Conservation (phyloP, 1,284 basidiomycete species). For the Rhodotorula glutinis region DNA sequence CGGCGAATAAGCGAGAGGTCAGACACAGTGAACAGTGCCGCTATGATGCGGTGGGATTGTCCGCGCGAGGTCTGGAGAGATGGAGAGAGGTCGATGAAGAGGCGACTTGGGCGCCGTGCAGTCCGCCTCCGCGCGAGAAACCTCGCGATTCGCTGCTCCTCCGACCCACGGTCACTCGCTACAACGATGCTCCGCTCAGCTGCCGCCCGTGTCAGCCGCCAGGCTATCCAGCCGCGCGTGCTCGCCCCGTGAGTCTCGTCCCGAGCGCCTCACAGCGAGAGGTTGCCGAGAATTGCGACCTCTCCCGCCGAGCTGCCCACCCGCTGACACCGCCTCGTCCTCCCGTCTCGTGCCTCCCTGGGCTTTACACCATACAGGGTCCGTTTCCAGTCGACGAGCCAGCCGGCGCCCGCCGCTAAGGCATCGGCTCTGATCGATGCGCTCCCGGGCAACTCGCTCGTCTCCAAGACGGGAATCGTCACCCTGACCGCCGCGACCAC, state of each 20-base stretch:
- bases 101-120: too few species aligned
- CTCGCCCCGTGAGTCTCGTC: conserved; percentile 17
- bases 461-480: conserved; percentile 89
- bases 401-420: conserved; percentile 67
- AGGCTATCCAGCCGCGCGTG: conserved; percentile 27
- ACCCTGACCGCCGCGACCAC: conserved; percentile 84
- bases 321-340: neutral
- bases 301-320: too few species aligned
- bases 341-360: too few species aligned
- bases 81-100: neutral
- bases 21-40: neutral
- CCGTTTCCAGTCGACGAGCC: conserved; percentile 31
- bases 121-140: too few species aligned
- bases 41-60: too few species aligned
- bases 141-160: neutral
- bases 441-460: conserved; percentile 84
- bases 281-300: too few species aligned
- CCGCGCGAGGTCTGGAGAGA: neutral
- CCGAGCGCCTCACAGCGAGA: too few species aligned
- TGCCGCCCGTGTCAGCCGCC: conserved; percentile 26
- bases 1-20: neutral
- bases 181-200: conserved; percentile 20
- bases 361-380: too few species aligned
- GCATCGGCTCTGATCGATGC: conserved; percentile 88
- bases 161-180: neutral